Evolutionary conservation across 345 rosid genomes (phyloP).

Genomic region (Hypericum perforatum): DNA sequence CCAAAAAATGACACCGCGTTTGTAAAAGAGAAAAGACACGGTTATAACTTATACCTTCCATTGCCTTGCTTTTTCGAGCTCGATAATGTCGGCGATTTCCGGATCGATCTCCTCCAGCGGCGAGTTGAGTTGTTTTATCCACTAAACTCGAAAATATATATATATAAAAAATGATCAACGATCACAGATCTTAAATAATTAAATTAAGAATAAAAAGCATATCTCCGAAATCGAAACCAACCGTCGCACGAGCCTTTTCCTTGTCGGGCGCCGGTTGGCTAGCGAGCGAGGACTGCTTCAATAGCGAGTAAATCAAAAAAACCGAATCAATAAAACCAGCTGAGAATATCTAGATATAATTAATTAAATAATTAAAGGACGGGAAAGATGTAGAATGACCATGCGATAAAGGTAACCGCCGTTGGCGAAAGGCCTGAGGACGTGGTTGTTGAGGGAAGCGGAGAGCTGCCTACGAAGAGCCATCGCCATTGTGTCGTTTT

Average conservation of each 20-base stretch:
- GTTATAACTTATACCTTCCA: constrained; percentile 56
- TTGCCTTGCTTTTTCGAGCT: constrained; percentile 96
- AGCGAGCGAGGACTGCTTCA: constrained; percentile 58
- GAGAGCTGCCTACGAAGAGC: constrained; percentile 70
- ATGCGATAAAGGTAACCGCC: constrained; percentile 32
- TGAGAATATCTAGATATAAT: no score
- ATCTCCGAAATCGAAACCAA: no score
- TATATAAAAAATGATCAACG: background rate
- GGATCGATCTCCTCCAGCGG: constrained; percentile 80
- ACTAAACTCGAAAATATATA: constrained; percentile 29
- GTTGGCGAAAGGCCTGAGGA: constrained; percentile 22
- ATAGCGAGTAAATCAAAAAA: constrained; percentile 1
- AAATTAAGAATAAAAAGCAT: no score
- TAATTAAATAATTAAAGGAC: no score
- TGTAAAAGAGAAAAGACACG: background rate
- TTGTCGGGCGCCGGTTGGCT: constrained; percentile 34
- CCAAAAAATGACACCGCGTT: background rate
- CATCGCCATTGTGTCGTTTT: constrained; percentile 39
- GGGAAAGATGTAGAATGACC: constrained; percentile 24
- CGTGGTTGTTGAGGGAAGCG: constrained; percentile 34
- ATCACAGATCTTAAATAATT: background rate
- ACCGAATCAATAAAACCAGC: background rate
- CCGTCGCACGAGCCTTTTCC: constrained; percentile 54
- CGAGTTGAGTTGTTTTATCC: constrained; percentile 78
- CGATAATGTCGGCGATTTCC: constrained; percentile 76